These are phyloP conservation scores for Gossypium schwendimanii DNA, from an alignment of 441 rosid species.

Conservation along the genomic window DNA sequence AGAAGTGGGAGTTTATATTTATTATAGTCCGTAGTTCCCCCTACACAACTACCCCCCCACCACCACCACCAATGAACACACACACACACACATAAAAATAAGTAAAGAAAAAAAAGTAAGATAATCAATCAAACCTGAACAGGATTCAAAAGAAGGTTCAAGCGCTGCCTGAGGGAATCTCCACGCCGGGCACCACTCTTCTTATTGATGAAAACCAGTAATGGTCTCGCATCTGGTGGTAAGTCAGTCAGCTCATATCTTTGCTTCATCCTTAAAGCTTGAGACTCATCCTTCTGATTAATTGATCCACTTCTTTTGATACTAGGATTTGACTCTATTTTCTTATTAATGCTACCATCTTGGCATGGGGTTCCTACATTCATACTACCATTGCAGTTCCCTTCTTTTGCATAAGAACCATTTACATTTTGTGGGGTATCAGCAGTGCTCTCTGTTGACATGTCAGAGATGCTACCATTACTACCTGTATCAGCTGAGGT, in stretches of 20 bases:
- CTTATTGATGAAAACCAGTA: constrained; percentile 88
- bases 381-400: constrained; percentile 38
- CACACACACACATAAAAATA: neutral
- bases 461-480: constrained; percentile 44
- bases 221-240: constrained; percentile 83
- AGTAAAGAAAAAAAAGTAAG: neutral
- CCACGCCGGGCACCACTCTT: constrained; percentile 97
- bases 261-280: constrained; percentile 53
- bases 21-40: neutral
- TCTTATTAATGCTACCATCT: constrained; percentile 37
- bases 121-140: constrained; percentile 61
- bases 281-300: constrained; percentile 70
- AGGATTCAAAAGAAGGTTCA: constrained; percentile 87
- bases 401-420: constrained; percentile 42
- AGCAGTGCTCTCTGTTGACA: constrained; percentile 52
- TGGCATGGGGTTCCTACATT: constrained; percentile 26
- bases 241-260: constrained; percentile 76
- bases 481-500: constrained; percentile 47
- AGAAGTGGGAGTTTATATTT: neutral
- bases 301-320: constrained; percentile 60
- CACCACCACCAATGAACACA: neutral
- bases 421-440: constrained; percentile 38
- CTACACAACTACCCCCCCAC: neutral
- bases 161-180: constrained; percentile 68
- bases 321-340: constrained; percentile 42